Evolutionary conservation across 1,139 yeast species (phyloP).

Genomic region (Wickerhamomyces sp.): DNA sequence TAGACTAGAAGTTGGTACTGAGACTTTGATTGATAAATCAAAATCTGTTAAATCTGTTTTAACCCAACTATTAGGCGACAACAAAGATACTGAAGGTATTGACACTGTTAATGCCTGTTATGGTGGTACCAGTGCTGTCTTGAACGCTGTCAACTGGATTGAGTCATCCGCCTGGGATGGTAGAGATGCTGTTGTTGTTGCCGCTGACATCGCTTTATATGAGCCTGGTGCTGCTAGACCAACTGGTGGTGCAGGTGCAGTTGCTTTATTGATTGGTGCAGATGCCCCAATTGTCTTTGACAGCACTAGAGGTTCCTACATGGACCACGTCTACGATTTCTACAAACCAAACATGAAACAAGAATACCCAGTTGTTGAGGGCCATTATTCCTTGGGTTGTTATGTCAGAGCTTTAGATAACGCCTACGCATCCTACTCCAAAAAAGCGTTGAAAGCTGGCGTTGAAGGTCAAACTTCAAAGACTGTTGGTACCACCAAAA

Average conservation of each 20-base stretch:
- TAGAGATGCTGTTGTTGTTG: conserved; percentile 93
- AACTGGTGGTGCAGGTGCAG: conserved; percentile 99
- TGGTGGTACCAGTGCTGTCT: conserved; percentile 95
- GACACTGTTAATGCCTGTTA: conserved; percentile 98
- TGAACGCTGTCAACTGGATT: conserved; percentile 93
- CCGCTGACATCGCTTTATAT: conserved; percentile 97
- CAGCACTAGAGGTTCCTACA: conserved; percentile 79
- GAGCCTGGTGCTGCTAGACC: conserved; percentile 98
- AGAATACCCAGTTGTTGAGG: conserved; percentile 97
- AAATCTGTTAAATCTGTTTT: conserved; percentile 94
- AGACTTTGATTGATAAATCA: conserved; percentile 93
- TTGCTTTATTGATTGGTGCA: conserved; percentile 93
- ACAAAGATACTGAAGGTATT: conserved; percentile 91
- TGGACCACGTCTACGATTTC: conserved; percentile 97
- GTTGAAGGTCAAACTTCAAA: conserved; percentile 35
- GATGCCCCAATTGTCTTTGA: conserved; percentile 97
- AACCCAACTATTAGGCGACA: conserved; percentile 90
- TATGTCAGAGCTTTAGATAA: conserved; percentile 91
- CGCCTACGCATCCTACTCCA: conserved; percentile 78
- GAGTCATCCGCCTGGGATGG: conserved; percentile 99
- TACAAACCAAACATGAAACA: conserved; percentile 96
- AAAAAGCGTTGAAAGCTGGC: conserved; percentile 65
- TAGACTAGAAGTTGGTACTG: conserved; percentile 97
- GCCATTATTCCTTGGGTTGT: conserved; percentile 92
- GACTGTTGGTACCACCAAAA: conserved; percentile 60